Evolutionary conservation across 164 flowering plant species (phyloP).

Genomic region (Piper betle): DNA sequence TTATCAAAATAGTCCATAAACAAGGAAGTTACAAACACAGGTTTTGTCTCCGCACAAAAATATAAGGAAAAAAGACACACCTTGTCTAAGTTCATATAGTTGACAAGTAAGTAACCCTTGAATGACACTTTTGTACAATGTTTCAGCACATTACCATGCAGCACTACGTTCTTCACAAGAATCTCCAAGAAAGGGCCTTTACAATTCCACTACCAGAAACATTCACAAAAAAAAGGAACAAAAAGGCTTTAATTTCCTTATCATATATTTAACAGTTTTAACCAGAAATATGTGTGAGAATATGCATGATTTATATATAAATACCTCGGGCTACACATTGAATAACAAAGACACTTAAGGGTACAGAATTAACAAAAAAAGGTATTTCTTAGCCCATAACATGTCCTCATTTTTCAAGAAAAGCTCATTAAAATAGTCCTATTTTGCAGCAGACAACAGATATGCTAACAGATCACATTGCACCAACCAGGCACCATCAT

Average conservation of each 20-base stretch:
- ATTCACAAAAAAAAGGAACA: background rate
- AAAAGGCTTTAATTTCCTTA: too few species aligned
- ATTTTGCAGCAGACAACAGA: too few species aligned
- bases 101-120: slow-evolving; percentile 46
- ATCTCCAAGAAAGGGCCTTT: slow-evolving; percentile 66
- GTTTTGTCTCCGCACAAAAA: background rate
- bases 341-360: too few species aligned
- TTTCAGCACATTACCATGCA: slow-evolving; percentile 19
- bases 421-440: too few species aligned
- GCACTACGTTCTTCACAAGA: slow-evolving; percentile 28
- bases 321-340: too few species aligned
- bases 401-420: too few species aligned
- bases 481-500: too few species aligned
- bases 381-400: too few species aligned
- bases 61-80: slow-evolving; percentile 17
- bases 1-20: background rate
- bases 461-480: too few species aligned
- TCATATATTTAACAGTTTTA: too few species aligned
- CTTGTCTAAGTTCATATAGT: slow-evolving; percentile 80
- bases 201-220: slow-evolving; percentile 45
- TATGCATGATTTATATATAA: too few species aligned
- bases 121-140: slow-evolving; percentile 24
- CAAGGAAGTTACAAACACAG: background rate
- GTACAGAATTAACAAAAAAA: too few species aligned
- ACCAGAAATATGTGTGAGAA: background rate